A percentile compares a stretch with the other conserved stretches of the same genome.
phyloP scores from a whole-genome alignment of 192 early-diverging fungal species.

The Cladochytrium replicatum region DNA sequence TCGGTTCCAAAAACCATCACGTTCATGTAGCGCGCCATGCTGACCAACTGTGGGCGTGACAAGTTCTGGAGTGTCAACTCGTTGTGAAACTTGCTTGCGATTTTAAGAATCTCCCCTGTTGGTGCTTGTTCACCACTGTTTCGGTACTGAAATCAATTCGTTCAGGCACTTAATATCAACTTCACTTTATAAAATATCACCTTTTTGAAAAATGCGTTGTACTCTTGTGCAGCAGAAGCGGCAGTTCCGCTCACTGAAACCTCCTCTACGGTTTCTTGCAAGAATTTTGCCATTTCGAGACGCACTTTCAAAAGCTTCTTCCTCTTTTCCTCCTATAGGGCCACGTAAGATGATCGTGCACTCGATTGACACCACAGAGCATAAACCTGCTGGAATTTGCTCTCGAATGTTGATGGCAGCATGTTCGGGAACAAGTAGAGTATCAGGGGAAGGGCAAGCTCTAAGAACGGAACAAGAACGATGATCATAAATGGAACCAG shows the following conservation, averaged over 20 bases:
- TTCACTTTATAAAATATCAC: conserved; percentile 25
- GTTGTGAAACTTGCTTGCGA: conserved; percentile 86
- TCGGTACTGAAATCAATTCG: conserved; percentile 50
- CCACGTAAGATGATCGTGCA: conserved; percentile 1
- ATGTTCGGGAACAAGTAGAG: conserved; percentile 93
- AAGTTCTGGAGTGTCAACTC: conserved; percentile 88
- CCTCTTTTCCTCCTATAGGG: conserved; percentile 81
- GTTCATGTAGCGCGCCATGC: conserved; percentile 92
- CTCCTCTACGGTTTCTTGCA: conserved; percentile 92
- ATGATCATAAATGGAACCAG: conserved; percentile 89
- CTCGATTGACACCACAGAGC: background rate
- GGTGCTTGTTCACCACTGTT: conserved; percentile 70
- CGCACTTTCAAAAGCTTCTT: conserved; percentile 84
- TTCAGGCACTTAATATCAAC: conserved; percentile 10
- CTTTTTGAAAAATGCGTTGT: conserved; percentile 68
- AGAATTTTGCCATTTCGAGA: conserved; percentile 87
- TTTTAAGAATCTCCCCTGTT: conserved; percentile 69
- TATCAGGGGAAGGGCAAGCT: conserved; percentile 83
- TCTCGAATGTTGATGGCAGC: conserved; percentile 92
- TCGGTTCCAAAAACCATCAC: conserved; percentile 97
- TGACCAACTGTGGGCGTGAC: conserved; percentile 87
- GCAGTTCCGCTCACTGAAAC: conserved; percentile 51
- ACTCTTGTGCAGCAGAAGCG: conserved; percentile 51
- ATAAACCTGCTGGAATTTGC: conserved; percentile 70
- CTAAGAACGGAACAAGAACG: conserved; percentile 87